These are phyloP conservation scores for Gleditsia sinensis DNA, from an alignment of 306 rosid species.

Conservation along the genomic window DNA sequence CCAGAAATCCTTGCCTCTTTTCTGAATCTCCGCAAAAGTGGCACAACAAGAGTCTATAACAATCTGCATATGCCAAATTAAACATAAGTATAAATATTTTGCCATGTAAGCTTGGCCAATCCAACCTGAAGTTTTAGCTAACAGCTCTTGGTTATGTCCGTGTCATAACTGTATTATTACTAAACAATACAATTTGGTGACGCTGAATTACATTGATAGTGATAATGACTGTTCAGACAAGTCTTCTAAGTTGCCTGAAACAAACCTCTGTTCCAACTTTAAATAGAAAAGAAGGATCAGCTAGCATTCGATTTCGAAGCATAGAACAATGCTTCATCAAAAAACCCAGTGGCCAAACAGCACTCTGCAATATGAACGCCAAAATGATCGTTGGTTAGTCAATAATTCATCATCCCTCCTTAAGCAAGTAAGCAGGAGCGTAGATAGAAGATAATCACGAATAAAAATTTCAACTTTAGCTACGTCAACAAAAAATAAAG, in stretches of 20 bases:
- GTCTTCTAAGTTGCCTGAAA: not conserved
- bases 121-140: not conserved
- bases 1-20: slow-evolving; percentile 93
- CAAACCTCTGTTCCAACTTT: slow-evolving; percentile 94
- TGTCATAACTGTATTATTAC: too few relatives aligned
- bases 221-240: not conserved
- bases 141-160: not conserved
- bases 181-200: too few relatives aligned
- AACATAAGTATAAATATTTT: not conserved
- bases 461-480: slow-evolving; percentile 7
- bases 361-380: slow-evolving; percentile 55
- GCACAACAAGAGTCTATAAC: slow-evolving; percentile 95
- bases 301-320: slow-evolving; percentile 86
- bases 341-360: slow-evolving; percentile 66
- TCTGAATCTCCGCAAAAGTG: slow-evolving; percentile 90
- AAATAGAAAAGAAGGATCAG: slow-evolving; percentile 90
- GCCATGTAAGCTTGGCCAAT: not conserved
- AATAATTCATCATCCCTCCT: not conserved
- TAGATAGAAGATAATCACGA: not conserved
- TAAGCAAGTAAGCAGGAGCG: slow-evolving; percentile 6
- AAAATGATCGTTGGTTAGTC: not conserved
- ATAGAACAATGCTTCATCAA: slow-evolving; percentile 73
- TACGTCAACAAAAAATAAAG: not conserved
- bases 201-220: not conserved
- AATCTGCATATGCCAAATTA: slow-evolving; percentile 58